Percentiles rank a stretch among this genome's conserved stretches.
Evolutionary conservation across 129 eudicot species (phyloP).

Genomic region (Chrysanthemum makinoi): DNA sequence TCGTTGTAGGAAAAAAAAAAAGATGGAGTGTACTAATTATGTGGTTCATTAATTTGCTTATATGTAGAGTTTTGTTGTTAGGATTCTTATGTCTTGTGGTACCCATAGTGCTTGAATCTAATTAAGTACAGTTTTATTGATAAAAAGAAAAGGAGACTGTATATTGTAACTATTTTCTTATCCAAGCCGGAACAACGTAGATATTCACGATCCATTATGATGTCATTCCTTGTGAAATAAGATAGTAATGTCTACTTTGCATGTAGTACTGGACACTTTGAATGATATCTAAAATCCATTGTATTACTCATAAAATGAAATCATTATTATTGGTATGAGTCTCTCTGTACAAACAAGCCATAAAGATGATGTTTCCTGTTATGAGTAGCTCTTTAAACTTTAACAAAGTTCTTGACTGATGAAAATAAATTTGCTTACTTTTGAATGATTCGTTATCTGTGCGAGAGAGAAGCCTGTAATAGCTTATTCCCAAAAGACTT

Average conservation of each 20-base stretch:
- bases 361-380: no score
- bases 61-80: background rate
- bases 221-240: no score
- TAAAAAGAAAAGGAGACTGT: no score
- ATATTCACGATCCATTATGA: no score
- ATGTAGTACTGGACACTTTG: no score
- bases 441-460: background rate
- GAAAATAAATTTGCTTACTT: constrained; percentile 3
- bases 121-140: background rate
- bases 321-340: background rate
- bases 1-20: background rate
- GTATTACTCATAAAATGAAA: background rate
- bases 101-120: background rate
- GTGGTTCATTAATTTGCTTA: background rate
- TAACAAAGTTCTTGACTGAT: background rate
- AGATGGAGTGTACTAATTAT: no score
- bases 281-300: no score
- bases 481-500: constrained; percentile 73
- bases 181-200: no score
- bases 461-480: constrained; percentile 48
- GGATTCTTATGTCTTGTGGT: background rate
- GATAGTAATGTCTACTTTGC: no score
- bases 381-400: no score
- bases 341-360: no score
- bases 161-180: no score